Conservation (phyloP, 768 basidiomycete species). For the Hypsizygus marmoreus region DNA sequence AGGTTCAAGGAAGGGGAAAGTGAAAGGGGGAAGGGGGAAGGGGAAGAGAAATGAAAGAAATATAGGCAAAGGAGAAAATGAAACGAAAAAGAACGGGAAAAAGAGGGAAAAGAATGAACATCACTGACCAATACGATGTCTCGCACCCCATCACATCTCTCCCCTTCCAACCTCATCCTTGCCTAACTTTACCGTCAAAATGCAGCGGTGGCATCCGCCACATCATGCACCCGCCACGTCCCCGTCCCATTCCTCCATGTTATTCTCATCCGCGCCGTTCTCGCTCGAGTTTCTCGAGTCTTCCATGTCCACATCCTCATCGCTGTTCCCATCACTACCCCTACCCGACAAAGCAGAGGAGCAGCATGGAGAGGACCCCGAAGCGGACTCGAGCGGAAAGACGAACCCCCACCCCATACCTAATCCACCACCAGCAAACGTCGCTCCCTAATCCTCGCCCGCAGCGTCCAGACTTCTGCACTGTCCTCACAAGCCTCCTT, state of each 20-base stretch:
- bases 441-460: no score
- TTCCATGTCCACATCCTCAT: conserved; percentile 10
- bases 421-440: background rate
- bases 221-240: conserved; percentile 27
- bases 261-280: no score
- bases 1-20: no score
- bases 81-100: background rate
- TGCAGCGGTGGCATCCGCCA: conserved; percentile 20
- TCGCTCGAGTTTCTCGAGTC: no score
- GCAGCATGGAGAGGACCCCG: background rate
- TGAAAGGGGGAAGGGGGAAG: conserved; percentile 15
- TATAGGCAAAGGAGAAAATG: no score
- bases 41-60: no score
- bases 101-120: conserved; percentile 31
- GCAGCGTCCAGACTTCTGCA: no score
- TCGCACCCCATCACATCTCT: conserved; percentile 51
- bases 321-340: background rate
- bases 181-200: conserved; percentile 17
- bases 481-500: background rate
- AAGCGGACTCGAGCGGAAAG: no score
- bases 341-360: background rate
- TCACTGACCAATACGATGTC: conserved; percentile 67
- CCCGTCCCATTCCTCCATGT: conserved; percentile 4
- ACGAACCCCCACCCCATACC: background rate
- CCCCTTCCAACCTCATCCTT: conserved; percentile 4